A percentile compares a stretch with the other conserved stretches of the same genome.
These are phyloP conservation scores for Diplosphaera chodatii DNA, from an alignment of 139 green algal genomes.

Conservation along the genomic window DNA sequence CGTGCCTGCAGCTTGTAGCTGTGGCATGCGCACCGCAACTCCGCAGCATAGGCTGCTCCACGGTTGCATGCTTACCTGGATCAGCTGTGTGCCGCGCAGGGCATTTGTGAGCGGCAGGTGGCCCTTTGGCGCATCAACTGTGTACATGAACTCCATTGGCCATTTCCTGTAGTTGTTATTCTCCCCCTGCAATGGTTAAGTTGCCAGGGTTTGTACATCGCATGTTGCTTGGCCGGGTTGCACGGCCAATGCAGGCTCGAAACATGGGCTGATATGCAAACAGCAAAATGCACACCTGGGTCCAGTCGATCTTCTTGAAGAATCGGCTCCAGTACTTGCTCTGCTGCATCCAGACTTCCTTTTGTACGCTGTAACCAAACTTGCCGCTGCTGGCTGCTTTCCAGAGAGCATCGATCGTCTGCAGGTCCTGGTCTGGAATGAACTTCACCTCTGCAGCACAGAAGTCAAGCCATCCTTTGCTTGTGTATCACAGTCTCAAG, in stretches of 20 bases:
- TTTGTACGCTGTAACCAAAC: slow-evolving; percentile 94
- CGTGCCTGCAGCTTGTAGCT: too few relatives aligned
- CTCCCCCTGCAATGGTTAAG: slow-evolving; percentile 58
- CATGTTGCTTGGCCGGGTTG: too few relatives aligned
- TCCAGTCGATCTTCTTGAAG: slow-evolving; percentile 96
- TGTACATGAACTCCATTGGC: slow-evolving; percentile 91
- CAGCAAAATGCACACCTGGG: slow-evolving; percentile 2
- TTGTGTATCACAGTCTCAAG: too few relatives aligned
- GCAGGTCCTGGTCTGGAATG: slow-evolving; percentile 76
- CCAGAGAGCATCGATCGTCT: slow-evolving; percentile 91
- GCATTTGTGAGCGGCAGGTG: slow-evolving; percentile 97
- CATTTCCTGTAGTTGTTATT: slow-evolving; percentile 91
- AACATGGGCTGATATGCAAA: too few relatives aligned
- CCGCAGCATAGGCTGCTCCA: too few relatives aligned
- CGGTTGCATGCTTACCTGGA: slow-evolving; percentile 58
- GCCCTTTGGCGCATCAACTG: slow-evolving; percentile 62
- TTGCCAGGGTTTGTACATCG: too few relatives aligned
- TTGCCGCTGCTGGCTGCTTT: slow-evolving; percentile 63
- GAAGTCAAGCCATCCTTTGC: too few relatives aligned
- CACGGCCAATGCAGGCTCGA: too few relatives aligned
- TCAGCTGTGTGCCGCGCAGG: slow-evolving; percentile 92
- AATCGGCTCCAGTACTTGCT: slow-evolving; percentile 82
- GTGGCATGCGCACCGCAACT: too few relatives aligned
- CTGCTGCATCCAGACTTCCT: slow-evolving; percentile 78
- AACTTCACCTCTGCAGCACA: slow-evolving; percentile 64